Conservation (phyloP, 768 basidiomycete genomes). For the Paxillus ammoniavirescens region DNA sequence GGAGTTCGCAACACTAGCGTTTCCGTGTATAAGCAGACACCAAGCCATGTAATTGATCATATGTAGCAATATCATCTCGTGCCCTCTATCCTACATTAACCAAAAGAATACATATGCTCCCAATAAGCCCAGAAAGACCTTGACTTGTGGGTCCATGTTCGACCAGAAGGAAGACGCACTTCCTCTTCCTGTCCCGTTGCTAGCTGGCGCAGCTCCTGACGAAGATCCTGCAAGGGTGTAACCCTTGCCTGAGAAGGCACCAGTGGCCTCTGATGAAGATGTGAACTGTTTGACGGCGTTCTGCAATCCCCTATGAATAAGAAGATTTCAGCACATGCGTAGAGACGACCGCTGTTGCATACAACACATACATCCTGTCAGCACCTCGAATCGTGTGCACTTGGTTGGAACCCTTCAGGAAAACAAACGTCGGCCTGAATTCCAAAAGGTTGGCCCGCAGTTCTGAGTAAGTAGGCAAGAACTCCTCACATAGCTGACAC, state of each 20-base stretch:
- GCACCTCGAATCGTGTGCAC: slow-evolving; percentile 76
- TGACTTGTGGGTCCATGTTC: slow-evolving; percentile 65
- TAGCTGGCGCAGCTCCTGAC: slow-evolving; percentile 35
- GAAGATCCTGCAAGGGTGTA: slow-evolving; percentile 62
- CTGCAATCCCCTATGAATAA: slow-evolving; percentile 53
- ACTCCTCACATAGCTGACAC: slow-evolving; percentile 69
- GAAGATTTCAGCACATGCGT: slow-evolving; percentile 4
- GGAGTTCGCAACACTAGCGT: background rate
- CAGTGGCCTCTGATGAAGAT: slow-evolving; percentile 32
- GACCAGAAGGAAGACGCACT: slow-evolving; percentile 37
- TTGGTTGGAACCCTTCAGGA: slow-evolving; percentile 64
- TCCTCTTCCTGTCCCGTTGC: slow-evolving; percentile 32
- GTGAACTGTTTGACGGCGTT: slow-evolving; percentile 55
- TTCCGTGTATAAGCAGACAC: background rate
- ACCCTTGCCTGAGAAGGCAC: slow-evolving; percentile 69
- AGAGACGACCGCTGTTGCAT: background rate
- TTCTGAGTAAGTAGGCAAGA: background rate
- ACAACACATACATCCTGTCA: slow-evolving; percentile 51
- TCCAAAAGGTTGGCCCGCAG: background rate
- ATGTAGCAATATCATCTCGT: background rate
- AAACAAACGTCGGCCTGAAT: slow-evolving; percentile 79
- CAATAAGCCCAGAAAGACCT: slow-evolving; percentile 59
- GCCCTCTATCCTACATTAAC: slow-evolving; percentile 29
- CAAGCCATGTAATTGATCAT: background rate
- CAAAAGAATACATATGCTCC: slow-evolving; percentile 62